Evolutionary conservation across 495 filamentous ascomycete species (phyloP).

Genomic region (Penicillium malachiteum): DNA sequence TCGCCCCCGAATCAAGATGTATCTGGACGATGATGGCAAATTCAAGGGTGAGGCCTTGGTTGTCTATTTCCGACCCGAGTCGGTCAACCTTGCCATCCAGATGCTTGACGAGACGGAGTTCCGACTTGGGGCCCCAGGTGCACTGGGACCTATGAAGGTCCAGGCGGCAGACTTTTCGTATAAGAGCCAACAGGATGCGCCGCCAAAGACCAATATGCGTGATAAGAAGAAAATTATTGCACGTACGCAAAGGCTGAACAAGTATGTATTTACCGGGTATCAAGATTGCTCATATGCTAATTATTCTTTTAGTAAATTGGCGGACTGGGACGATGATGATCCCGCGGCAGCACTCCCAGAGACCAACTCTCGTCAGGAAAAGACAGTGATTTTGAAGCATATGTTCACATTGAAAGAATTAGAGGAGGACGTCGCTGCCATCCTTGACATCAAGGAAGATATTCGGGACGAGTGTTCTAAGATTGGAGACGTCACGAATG

Average conservation of each 20-base stretch:
- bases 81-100: conserved; percentile 83
- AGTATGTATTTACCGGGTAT: conserved; percentile 37
- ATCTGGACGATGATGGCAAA: conserved; percentile 73
- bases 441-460: conserved; percentile 92
- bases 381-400: conserved; percentile 83
- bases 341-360: conserved; percentile 51
- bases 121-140: conserved; percentile 55
- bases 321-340: conserved; percentile 92
- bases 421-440: conserved; percentile 75
- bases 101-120: conserved; percentile 91
- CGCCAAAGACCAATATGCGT: conserved; percentile 51
- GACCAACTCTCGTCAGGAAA: conserved; percentile 64
- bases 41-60: conserved; percentile 94
- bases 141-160: conserved; percentile 70
- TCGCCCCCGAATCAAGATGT: conserved; percentile 87
- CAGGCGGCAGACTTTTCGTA: conserved; percentile 83
- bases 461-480: conserved; percentile 87
- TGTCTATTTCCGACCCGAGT: conserved; percentile 91
- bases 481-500: conserved; percentile 84
- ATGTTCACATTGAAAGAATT: conserved; percentile 92
- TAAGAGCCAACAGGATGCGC: conserved; percentile 67
- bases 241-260: conserved; percentile 81
- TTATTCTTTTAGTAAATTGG: conserved; percentile 64
- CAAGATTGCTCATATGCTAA: conserved; percentile 7
- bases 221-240: conserved; percentile 84